These are phyloP conservation scores for Cadophora luteo-olivacea DNA, from an alignment of 2,329 filamentous ascomycete genomes.

Conservation along the genomic window DNA sequence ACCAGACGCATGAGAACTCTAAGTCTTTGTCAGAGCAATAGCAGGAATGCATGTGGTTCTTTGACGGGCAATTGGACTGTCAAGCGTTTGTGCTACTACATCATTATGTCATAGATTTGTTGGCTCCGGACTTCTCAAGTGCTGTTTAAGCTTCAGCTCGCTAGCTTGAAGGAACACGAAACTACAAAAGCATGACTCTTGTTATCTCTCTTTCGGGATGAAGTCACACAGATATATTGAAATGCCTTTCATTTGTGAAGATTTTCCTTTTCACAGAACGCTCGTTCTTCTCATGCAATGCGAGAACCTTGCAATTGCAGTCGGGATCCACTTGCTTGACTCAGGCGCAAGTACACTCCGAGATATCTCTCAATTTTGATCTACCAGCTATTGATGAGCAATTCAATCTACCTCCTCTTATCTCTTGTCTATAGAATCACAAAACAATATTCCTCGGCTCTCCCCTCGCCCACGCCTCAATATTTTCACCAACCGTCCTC, in stretches of 20 bases:
- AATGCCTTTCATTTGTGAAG: too few relatives aligned
- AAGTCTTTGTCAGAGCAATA: not conserved
- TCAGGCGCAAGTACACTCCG: not conserved
- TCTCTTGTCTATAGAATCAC: not conserved
- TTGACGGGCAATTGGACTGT: not conserved
- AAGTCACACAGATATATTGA: not conserved
- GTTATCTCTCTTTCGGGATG: not conserved
- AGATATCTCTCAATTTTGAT: not conserved
- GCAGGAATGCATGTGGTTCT: too few relatives aligned
- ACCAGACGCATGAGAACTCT: not conserved
- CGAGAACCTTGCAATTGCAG: too few relatives aligned
- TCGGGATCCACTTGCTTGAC: too few relatives aligned
- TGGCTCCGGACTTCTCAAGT: not conserved
- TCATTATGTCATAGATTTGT: not conserved
- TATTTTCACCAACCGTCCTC: conserved; percentile 51
- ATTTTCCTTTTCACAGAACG: not conserved
- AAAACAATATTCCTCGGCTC: conserved; percentile 31
- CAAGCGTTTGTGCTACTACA: not conserved
- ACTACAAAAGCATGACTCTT: not conserved
- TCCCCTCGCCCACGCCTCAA: conserved; percentile 53
- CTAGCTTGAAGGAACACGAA: not conserved
- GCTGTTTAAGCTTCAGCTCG: not conserved
- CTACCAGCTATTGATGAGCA: not conserved
- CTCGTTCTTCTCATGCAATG: too few relatives aligned
- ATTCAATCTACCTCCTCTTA: not conserved